Percentiles rank a stretch among this genome's conserved stretches.
These are phyloP conservation scores for Taphrina pruni DNA, from an alignment of 1,139 yeast species.

Conservation along the genomic window DNA sequence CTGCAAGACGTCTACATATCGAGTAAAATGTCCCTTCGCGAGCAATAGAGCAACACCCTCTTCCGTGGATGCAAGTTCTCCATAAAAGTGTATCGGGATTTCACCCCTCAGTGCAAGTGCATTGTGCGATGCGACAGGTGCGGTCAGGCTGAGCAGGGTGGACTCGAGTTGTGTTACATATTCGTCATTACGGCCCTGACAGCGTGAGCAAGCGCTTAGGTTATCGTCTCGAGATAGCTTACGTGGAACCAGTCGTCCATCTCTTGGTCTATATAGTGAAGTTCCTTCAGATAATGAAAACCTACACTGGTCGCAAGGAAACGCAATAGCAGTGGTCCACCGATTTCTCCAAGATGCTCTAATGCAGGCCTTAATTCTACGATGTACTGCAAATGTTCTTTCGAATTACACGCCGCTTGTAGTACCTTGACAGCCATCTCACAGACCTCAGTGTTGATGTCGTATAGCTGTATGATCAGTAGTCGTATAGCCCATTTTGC, in stretches of 20 bases:
- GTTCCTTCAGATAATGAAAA: slow-evolving; percentile 59
- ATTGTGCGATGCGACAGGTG: not conserved
- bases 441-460: slow-evolving; percentile 64
- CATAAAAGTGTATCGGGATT: slow-evolving; percentile 75
- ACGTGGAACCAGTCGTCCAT: slow-evolving; percentile 65
- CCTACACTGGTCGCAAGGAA: slow-evolving; percentile 65
- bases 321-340: slow-evolving; percentile 59
- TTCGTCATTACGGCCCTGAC: slow-evolving; percentile 56
- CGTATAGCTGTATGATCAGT: slow-evolving; percentile 74
- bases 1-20: slow-evolving; percentile 52
- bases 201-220: not conserved
- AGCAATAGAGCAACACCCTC: slow-evolving; percentile 69
- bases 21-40: slow-evolving; percentile 58
- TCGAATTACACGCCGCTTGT: slow-evolving; percentile 56
- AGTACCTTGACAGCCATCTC: slow-evolving; percentile 62
- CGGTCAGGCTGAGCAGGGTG: slow-evolving; percentile 27
- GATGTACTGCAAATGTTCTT: slow-evolving; percentile 56
- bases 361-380: slow-evolving; percentile 58
- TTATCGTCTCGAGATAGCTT: not conserved
- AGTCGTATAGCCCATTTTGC: slow-evolving; percentile 57
- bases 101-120: not conserved
- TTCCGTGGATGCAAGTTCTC: slow-evolving; percentile 76
- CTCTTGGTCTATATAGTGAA: slow-evolving; percentile 63
- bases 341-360: slow-evolving; percentile 56
- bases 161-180: slow-evolving; percentile 63